Evolutionary conservation across 2,329 filamentous ascomycete genomes (phyloP), one percentile per base, ranked within the genome.

Genomic region (Talaromyces sp.): DNA sequence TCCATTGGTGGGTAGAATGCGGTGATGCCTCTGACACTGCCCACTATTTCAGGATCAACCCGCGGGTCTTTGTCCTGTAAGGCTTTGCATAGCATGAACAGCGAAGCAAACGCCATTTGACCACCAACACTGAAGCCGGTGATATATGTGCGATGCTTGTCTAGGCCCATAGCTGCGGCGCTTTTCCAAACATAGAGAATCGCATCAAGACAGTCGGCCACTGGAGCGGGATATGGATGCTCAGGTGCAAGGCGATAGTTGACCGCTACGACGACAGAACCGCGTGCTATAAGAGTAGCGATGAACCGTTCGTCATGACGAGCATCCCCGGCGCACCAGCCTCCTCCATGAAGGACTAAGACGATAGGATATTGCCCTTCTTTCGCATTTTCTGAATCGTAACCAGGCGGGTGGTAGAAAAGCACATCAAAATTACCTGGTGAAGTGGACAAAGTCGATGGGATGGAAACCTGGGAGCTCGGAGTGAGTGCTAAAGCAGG

Each of bases 271-370:
- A 47, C 39, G 6, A 62, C 19, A 16, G 19, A n/a, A 16, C 75
- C 72, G n/a, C 77, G 50, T 9, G 31, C 73, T 13, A 76, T 73
- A 9, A 54, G 19, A 3, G 50, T n/a, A 65, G 77, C 68, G 22
- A 78, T 75, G 10, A 82, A 60, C 24, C 72, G 71, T 66, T 81
- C 79, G 66, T 81, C 78, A 0, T 69, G 69, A 5, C 65, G 61
- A 2, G 80, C 69, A 1, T 74, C 75, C 4, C 78, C 78, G 68
- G 81, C 80, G 9, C 80, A 78, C 77, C 79, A 82, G 13, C 77
- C 77, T 41, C 77, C 75, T 10, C 77, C 77, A 62, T 78, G 76
- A 66, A 77, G 77, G 59, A 78, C 78, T 64, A 81, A 3, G 14
- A 54, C 50, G 16, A 54, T 10, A n/a, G 50, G 50, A 13, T 11